Evolutionary conservation across 2,329 filamentous ascomycete species (phyloP).

Genomic region (Fusarium begoniae): DNA sequence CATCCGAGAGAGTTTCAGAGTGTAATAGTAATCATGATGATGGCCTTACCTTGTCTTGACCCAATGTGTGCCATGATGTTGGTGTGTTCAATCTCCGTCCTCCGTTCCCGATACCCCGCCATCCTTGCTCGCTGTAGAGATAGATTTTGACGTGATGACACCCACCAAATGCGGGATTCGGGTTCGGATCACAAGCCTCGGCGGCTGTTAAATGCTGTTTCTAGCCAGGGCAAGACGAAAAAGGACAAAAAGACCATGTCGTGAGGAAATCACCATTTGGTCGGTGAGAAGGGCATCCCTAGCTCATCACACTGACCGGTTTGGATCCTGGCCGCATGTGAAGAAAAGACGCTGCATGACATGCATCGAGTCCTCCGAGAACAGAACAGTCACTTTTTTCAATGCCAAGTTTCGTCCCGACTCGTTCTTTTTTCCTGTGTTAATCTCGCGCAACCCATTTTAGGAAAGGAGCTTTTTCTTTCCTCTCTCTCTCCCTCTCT

Average conservation of each 20-base stretch:
- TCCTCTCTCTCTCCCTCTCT: not conserved
- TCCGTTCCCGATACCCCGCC: conserved; percentile 22
- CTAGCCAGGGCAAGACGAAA: not conserved
- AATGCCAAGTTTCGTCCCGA: not conserved
- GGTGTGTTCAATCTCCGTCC: conserved; percentile 11
- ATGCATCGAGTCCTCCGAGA: conserved; percentile 1
- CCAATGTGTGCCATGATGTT: not conserved
- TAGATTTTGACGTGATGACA: conserved; percentile 28
- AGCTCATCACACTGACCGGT: conserved; percentile 12
- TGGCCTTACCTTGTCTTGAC: not conserved
- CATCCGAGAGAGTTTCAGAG: not conserved
- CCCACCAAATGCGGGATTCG: conserved; percentile 26
- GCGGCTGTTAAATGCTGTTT: conserved; percentile 7
- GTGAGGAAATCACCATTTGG: not conserved
- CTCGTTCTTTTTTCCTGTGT: not conserved
- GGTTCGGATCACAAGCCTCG: conserved; percentile 12
- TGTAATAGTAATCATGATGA: not conserved
- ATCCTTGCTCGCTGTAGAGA: conserved; percentile 16
- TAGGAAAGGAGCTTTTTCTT: not conserved
- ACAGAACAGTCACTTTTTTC: not conserved
- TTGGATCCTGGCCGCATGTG: conserved; percentile 14
- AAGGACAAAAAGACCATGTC: not conserved
- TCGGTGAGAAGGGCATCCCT: not conserved
- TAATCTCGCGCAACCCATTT: conserved; percentile 8
- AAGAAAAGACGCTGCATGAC: conserved; percentile 10